Base-by-base conservation (phyloP, 176 grass and related monocot species). In the Lolium multiflorum region DNA sequence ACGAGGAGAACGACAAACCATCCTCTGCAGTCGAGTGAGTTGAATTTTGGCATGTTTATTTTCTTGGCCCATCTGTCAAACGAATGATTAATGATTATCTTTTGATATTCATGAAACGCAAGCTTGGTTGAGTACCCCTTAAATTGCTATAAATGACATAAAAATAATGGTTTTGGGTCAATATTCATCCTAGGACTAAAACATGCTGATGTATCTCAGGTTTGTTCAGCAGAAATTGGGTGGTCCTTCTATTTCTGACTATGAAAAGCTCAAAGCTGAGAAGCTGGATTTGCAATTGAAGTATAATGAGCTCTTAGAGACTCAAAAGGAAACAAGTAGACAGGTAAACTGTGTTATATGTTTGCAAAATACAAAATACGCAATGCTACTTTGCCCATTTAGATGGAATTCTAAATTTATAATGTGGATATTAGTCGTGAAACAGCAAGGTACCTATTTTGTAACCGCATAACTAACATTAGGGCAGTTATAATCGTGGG, bases 151-250 rank as follows among this genome's bases (percentile, higher is more conserved):
- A 57, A 73, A 17, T 57, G 31, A 17, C 4, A 10, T 18, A 16
- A 73, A 60, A 22, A 10, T 1, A 31, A 4, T 16, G 44, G 9
- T 41, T 75, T n/a, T 73, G 67, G 1, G 11, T 77, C 1, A 3
- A 64, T 49, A 44, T 63, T 37, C 31, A 18, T 83, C 13, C 2
- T 58, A 38, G 20, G 43, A 58, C 11, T 89, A 54, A 67, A 67
- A n/a, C 37, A 74, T 71, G 26, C 28, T 77, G 25, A 15, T 81
- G 3, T 5, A 25, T 77, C 22, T 10, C 84, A 98, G 96, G 83
- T 98, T 94, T 82, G 82, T 98, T 80, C 94, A 96, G 82, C 93
- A 98, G 28, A 98, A 96, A 77, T 63, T 98, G 77, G 96, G 96
- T 13, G 96, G 96, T 7, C 96, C 93, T 55, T 98, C 92, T 6